Conservation (phyloP, 139 green algal species). For the Gonium pectorale region DNA sequence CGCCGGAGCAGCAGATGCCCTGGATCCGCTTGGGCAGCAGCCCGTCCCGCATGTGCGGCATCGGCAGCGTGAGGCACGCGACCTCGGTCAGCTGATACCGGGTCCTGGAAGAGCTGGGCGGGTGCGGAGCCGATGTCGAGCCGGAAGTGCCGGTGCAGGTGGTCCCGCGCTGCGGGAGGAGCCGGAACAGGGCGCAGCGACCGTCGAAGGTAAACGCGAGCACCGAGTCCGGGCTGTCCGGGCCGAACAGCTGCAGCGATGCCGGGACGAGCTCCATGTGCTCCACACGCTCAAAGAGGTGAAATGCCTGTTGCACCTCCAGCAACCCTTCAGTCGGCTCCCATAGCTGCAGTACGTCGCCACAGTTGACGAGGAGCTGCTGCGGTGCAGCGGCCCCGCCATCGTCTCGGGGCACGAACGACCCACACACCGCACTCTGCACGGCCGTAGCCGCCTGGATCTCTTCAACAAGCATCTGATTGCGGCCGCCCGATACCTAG, state of each 20-base stretch:
- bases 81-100: conserved; percentile 15
- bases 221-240: neutral
- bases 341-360: conserved; percentile 38
- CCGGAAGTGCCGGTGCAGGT: too few relatives aligned
- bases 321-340: conserved; percentile 7
- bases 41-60: neutral
- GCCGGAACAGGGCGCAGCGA: neutral
- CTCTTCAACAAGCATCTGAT: conserved; percentile 12
- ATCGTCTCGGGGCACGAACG: neutral
- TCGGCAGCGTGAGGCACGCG: conserved; percentile 10
- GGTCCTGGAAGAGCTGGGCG: too few relatives aligned
- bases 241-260: conserved; percentile 13
- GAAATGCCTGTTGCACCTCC: conserved; percentile 1
- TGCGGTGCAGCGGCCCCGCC: neutral
- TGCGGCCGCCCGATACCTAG: too few relatives aligned
- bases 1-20: conserved; percentile 14
- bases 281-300: conserved; percentile 32
- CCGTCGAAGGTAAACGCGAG: conserved; percentile 12
- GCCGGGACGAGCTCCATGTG: conserved; percentile 20
- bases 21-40: conserved; percentile 17
- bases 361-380: conserved; percentile 39
- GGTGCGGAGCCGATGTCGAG: neutral
- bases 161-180: neutral
- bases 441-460: conserved; percentile 1
- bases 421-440: neutral